These are phyloP conservation scores for Albatrellus ellisii DNA, from an alignment of 768 basidiomycete genomes.

Conservation along the genomic window DNA sequence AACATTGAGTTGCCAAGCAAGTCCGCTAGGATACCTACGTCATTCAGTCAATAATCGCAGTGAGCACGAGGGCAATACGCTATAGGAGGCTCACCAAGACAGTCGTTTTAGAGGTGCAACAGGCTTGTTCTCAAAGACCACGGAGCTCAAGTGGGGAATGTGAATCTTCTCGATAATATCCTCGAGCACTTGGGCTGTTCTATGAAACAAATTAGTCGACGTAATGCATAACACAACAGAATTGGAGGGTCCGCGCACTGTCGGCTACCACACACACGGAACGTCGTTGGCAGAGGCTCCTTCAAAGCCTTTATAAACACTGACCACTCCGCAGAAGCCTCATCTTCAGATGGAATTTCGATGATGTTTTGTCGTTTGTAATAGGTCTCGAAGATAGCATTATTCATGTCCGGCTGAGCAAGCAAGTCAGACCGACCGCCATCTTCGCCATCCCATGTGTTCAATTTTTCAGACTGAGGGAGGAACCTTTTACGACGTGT, in stretches of 20 bases:
- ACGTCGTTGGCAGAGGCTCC: slow-evolving; percentile 80
- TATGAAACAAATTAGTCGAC: slow-evolving; percentile 18
- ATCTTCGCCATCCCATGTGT: too few species aligned
- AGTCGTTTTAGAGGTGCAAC: slow-evolving; percentile 76
- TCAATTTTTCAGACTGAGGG: too few species aligned
- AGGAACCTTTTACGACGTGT: too few species aligned
- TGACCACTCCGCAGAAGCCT: slow-evolving; percentile 47
- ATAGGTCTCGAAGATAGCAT: slow-evolving; percentile 53
- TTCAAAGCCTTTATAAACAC: slow-evolving; percentile 50
- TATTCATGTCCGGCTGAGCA: slow-evolving; percentile 53
- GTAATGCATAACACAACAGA: slow-evolving; percentile 12
- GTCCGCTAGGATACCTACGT: slow-evolving; percentile 81
- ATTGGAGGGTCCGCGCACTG: slow-evolving; percentile 37
- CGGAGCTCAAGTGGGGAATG: slow-evolving; percentile 60
- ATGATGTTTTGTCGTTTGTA: slow-evolving; percentile 48
- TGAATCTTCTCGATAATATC: slow-evolving; percentile 63
- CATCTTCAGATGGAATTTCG: slow-evolving; percentile 47
- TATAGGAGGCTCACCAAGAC: slow-evolving; percentile 47
- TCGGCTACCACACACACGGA: slow-evolving; percentile 81
- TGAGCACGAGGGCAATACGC: background rate
- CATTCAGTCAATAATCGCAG: background rate
- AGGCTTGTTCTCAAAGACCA: slow-evolving; percentile 61
- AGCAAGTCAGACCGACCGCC: slow-evolving; percentile 37
- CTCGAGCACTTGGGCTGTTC: slow-evolving; percentile 65
- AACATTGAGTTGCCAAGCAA: slow-evolving; percentile 95